Base-by-base conservation (phyloP, 495 filamentous ascomycete genomes). In the Penicillium manginii region DNA sequence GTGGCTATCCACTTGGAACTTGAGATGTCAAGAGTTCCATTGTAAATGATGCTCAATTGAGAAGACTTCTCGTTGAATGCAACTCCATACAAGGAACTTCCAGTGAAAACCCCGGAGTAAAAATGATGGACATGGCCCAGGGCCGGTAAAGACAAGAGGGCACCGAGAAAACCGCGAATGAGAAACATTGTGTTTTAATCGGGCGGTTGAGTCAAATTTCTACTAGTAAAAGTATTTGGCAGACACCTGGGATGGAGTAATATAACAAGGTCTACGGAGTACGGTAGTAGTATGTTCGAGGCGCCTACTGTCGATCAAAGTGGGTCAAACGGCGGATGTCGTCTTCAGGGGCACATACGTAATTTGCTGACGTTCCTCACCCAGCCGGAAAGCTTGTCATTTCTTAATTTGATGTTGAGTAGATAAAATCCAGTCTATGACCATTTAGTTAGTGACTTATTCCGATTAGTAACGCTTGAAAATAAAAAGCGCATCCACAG, bases 1-100 rank as follows among this genome's bases (percentile, higher is more conserved):
- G 46, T 49, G 12, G 46, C 46, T 22, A 49, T 49, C 46, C 46
- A 49, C 23, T 49, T 49, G 9, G 46, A 49, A 49, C 46, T 49
- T 22, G 46, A 49, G 21, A 49, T 22, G 11, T 26, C 46, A 9
- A 49, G 23, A 49, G 46, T 49, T 49, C 46, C 46, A 19, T 49
- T 49, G 46, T 49, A 49, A 26, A 49, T 29, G 21, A 26, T 1
- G 23, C 21, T 23, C 46, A 49, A 26, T 15, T 29, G 0, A 49
- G 46, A 49, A 17, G 46, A 49, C 46, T 2, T 9, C 3, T 49
- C 46, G 21, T 49, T n/a, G 6, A 49, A 49, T 21, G 29, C 46
- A 19, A 49, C 8, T 26, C 46, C 46, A 29, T 49, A 26, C n/a
- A 49, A 26, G 3, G 46, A 49, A 49, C 22, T 9, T 49, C 21